A percentile compares a stretch with the other conserved stretches of the same genome.
These are phyloP conservation scores for Xylaria sp. DNA, from an alignment of 2,329 filamentous ascomycete species.

Conservation along the genomic window DNA sequence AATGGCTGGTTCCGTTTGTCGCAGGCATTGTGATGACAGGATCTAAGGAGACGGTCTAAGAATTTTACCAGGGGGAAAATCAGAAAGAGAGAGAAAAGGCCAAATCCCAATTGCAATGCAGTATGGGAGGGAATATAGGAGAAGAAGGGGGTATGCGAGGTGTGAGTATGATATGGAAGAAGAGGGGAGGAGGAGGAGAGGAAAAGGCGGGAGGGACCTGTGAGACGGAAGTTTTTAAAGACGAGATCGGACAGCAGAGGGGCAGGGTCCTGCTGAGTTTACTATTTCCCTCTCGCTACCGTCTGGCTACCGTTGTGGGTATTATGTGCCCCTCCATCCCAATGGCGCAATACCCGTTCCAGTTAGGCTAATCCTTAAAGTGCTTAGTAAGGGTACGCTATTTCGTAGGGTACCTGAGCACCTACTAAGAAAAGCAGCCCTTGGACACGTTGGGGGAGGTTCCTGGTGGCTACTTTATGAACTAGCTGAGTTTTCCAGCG, in stretches of 20 bases:
- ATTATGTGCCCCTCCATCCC: conserved; percentile 38
- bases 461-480: background rate
- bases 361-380: conserved; percentile 19
- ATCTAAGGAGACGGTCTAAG: conserved; percentile 36
- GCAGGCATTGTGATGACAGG: conserved; percentile 66
- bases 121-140: background rate
- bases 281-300: background rate
- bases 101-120: conserved; percentile 23
- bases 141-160: conserved; percentile 16
- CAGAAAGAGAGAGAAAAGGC: conserved; percentile 30
- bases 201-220: conserved; percentile 25
- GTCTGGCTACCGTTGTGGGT: background rate
- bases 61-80: background rate
- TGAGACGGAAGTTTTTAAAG: conserved; percentile 35
- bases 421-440: background rate
- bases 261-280: conserved; percentile 12
- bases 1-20: conserved; percentile 60
- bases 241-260: conserved; percentile 35
- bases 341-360: conserved; percentile 37
- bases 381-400: conserved; percentile 2
- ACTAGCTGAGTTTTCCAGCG: no score
- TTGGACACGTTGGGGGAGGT: background rate
- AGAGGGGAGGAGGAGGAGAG: conserved; percentile 22
- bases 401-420: background rate
- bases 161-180: conserved; percentile 20